Evolutionary conservation across 106 monocot genomes (phyloP), one percentile per base, ranked within the genome.

Genomic region (Xerophyta viscosa): DNA sequence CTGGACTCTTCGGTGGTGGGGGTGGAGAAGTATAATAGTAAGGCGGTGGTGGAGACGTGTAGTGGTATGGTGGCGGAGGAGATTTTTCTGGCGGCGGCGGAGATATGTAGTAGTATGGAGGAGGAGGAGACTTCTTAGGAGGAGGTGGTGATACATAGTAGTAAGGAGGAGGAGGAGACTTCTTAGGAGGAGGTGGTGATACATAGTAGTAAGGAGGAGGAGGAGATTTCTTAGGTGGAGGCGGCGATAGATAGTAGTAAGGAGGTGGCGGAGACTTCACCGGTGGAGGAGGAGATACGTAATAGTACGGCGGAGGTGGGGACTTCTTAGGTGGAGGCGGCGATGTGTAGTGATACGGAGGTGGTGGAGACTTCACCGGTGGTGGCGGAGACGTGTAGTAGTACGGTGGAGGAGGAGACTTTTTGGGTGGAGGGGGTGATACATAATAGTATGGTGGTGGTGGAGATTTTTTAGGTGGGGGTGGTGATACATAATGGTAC

Each of bases 81-180:
- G 64, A 64, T 4, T 22, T 22, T 2, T 3, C 0, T 0, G 64
- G 64, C 3, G 64, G 64, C 5, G 66, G 66, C 12, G 66, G 66
- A 0, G 66, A 66, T 4, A 46, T 48, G 47, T 66, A 57, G 25
- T 66, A 27, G 14, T 66, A 66, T 22, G 66, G 48, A 31, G 66
- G 66, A 20, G 56, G 66, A n/a, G 66, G 48, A 10, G 66, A 64
- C 8, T 12, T 20, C 5, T 15, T 24, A 6, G 64, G 64, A 2
- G 64, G 54, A 2, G 64, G 66, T 30, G 66, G 66, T 11, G 66
- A 66, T 0, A 29, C 23, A 33, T 66, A 66, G n/a, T 56, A 24
- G 42, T 66, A 56, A 1, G 56, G 31, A 0, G 66, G 56, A 4
- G 66, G 66, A 13, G 49, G 57, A 37, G 22, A 24, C 6, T 20